phyloP scores from a whole-genome alignment of 148 eudicot species.

The Rhododendron henanense region DNA sequence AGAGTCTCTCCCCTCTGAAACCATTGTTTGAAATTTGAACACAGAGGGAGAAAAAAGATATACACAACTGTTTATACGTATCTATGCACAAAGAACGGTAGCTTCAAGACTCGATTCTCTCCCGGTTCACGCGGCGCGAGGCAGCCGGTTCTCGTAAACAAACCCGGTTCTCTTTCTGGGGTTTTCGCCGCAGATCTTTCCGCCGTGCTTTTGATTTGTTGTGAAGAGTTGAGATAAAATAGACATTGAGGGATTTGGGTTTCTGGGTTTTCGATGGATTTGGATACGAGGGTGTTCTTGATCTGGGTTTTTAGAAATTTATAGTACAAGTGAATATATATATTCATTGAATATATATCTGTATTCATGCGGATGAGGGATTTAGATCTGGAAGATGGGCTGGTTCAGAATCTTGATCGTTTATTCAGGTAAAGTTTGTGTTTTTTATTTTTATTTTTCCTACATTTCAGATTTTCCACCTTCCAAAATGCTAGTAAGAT shows the following conservation, averaged over 20 bases:
- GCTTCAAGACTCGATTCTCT: background rate
- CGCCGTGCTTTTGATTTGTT: background rate
- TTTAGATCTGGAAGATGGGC: conserved; percentile 31
- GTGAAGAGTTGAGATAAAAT: background rate
- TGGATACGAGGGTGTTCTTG: conserved; percentile 3
- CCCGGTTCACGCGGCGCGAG: background rate
- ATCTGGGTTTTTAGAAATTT: background rate
- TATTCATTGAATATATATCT: background rate
- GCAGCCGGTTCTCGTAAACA: background rate
- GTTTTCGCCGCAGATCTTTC: background rate
- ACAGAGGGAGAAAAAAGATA: background rate
- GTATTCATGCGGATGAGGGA: conserved; percentile 4
- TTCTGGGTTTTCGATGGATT: conserved; percentile 2
- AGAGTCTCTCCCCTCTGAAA: background rate
- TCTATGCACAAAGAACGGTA: background rate
- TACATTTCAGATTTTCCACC: conserved; percentile 5
- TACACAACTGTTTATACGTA: background rate
- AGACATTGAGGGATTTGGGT: background rate
- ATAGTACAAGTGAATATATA: background rate
- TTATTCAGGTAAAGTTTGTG: conserved; percentile 8
- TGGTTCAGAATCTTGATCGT: conserved; percentile 14
- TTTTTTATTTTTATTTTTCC: background rate
- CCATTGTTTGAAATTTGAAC: conserved; percentile 4
- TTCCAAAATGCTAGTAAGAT: background rate
- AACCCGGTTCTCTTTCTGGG: background rate